phyloP scores from a whole-genome alignment of 345 rosid species.

The Fremontodendron californicum region DNA sequence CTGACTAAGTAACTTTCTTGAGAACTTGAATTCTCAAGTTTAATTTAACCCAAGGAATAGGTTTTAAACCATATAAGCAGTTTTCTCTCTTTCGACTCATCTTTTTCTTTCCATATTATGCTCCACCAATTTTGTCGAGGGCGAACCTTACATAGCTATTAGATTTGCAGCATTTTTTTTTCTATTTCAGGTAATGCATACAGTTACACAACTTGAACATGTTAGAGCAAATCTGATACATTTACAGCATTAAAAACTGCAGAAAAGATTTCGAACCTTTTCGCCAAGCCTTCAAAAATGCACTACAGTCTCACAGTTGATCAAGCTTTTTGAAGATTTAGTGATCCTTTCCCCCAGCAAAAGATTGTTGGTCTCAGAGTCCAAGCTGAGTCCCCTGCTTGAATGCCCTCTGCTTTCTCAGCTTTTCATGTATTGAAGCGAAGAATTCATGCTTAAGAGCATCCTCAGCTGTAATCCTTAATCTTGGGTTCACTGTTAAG shows the following conservation, averaged over 20 bases:
- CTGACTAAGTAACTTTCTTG: background rate
- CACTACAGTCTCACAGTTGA: background rate
- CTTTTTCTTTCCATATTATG: background rate
- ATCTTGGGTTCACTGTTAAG: conserved; percentile 76
- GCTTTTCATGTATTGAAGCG: conserved; percentile 49
- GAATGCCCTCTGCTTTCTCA: conserved; percentile 45
- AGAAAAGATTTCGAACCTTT: background rate
- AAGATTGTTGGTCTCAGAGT: conserved; percentile 16
- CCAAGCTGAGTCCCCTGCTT: conserved; percentile 31
- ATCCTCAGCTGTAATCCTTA: conserved; percentile 78
- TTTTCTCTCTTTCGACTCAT: background rate
- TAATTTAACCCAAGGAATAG: background rate
- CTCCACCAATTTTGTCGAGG: background rate
- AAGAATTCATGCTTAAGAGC: conserved; percentile 86
- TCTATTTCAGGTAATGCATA: background rate
- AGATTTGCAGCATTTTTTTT: background rate
- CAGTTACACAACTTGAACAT: background rate
- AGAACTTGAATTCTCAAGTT: background rate
- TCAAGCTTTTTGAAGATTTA: conserved; percentile 8
- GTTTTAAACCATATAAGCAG: background rate
- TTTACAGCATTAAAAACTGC: background rate
- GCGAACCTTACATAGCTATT: no score
- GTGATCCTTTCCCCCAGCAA: conserved; percentile 12
- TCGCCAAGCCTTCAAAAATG: background rate
- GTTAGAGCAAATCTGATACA: background rate